A percentile compares a stretch with the other conserved stretches of the same genome.
phyloP scores from a whole-genome alignment of 805 yeast genomes.

The Candida qinlingensis region DNA sequence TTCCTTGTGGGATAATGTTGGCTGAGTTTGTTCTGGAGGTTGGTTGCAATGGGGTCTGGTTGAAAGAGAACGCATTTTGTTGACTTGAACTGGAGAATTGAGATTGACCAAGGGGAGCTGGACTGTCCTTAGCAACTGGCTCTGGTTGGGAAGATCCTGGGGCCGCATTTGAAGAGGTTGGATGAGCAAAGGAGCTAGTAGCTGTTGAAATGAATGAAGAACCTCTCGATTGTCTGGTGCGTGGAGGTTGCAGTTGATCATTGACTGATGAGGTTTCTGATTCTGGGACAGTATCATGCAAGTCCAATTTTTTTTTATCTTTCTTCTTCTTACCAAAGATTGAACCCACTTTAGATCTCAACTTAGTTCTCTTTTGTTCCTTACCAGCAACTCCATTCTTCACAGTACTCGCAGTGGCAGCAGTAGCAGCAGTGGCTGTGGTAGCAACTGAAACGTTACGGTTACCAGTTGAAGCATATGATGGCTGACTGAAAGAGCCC shows the following conservation, averaged over 20 bases:
- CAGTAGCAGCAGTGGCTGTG: conserved; percentile 13
- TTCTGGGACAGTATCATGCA: conserved; percentile 17
- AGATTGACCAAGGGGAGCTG: conserved; percentile 4
- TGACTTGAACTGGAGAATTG: neutral
- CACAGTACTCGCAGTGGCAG: conserved; percentile 12
- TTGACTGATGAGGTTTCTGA: conserved; percentile 24
- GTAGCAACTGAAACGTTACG: conserved; percentile 21
- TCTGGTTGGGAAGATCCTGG: conserved; percentile 8
- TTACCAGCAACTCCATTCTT: conserved; percentile 11
- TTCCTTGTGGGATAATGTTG: conserved; percentile 2
- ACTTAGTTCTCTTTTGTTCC: conserved; percentile 31
- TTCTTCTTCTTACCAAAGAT: conserved; percentile 62
- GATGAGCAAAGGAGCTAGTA: conserved; percentile 7
- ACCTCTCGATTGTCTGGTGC: conserved; percentile 16
- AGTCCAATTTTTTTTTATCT: conserved; percentile 27
- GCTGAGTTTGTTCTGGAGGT: conserved; percentile 22
- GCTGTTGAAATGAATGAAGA: conserved; percentile 17
- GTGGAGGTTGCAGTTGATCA: conserved; percentile 9
- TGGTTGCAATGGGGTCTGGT: conserved; percentile 33
- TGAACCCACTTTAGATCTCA: conserved; percentile 72
- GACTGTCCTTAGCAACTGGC: conserved; percentile 10
- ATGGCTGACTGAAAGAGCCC: conserved; percentile 1
- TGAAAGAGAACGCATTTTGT: conserved; percentile 22
- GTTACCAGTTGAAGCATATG: neutral
- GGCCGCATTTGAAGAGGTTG: conserved; percentile 11